Conservation (phyloP, 2,329 filamentous ascomycete species). For the Sporothrix sp. region DNA sequence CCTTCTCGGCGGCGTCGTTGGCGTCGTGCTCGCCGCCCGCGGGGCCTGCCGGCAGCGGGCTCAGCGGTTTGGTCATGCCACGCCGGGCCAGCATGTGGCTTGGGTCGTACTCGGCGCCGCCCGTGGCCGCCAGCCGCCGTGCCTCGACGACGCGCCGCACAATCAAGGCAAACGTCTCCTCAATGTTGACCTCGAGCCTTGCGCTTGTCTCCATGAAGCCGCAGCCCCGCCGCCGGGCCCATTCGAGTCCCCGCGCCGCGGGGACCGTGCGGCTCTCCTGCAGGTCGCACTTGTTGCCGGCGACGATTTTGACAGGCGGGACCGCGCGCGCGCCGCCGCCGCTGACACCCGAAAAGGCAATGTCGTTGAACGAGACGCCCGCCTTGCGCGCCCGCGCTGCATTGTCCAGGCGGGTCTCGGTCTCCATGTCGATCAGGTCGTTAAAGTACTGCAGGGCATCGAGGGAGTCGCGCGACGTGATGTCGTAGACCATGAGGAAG, state of each 20-base stretch:
- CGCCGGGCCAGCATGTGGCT: slow-evolving; percentile 37
- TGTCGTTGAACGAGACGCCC: slow-evolving; percentile 21
- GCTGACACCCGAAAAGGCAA: slow-evolving; percentile 9
- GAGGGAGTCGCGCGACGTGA: slow-evolving; percentile 60
- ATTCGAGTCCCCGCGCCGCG: slow-evolving; percentile 64
- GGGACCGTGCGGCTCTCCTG: slow-evolving; percentile 58
- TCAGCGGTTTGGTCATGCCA: slow-evolving; percentile 49
- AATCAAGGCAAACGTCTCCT: slow-evolving; percentile 73
- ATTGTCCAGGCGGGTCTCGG: slow-evolving; percentile 57
- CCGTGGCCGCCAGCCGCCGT: slow-evolving; percentile 40
- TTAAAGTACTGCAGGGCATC: slow-evolving; percentile 69
- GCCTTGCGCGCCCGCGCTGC: slow-evolving; percentile 43
- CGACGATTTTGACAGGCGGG: slow-evolving; percentile 70
- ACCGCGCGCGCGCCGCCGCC: slow-evolving; percentile 37
- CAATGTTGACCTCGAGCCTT: slow-evolving; percentile 75
- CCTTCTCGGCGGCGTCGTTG: slow-evolving; percentile 9
- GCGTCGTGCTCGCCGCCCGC: slow-evolving; percentile 18
- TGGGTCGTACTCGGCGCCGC: slow-evolving; percentile 30
- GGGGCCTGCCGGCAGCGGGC: slow-evolving; percentile 36
- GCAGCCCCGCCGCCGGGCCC: slow-evolving; percentile 62
- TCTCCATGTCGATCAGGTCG: slow-evolving; percentile 75
- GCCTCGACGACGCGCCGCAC: slow-evolving; percentile 52
- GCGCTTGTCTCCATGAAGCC: slow-evolving; percentile 89
- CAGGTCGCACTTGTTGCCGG: slow-evolving; percentile 79
- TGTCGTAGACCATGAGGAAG: slow-evolving; percentile 82